Evolutionary conservation across 1,284 basidiomycete species (phyloP).

Genomic region (Pseudozyma tsukubaensis): DNA sequence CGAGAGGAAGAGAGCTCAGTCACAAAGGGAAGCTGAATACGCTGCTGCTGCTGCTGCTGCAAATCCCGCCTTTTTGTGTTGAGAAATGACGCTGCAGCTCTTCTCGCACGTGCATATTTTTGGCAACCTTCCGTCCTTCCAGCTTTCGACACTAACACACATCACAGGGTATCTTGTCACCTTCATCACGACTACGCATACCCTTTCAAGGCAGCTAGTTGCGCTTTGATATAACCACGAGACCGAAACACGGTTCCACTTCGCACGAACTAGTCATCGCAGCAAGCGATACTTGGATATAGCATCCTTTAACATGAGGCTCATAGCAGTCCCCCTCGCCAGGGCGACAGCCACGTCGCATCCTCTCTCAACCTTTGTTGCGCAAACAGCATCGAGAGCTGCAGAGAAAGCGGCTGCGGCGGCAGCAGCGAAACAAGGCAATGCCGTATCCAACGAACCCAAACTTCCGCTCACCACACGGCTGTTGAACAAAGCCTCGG

Average conservation of each 20-base stretch:
- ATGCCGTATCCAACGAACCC: constrained; percentile 12
- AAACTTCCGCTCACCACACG: constrained; percentile 45
- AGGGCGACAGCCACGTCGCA: constrained; percentile 44
- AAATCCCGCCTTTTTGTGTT: too few relatives aligned
- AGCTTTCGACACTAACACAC: not conserved
- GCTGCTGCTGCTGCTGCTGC: too few relatives aligned
- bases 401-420: constrained; percentile 39
- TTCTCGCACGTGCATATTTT: constrained; percentile 18
- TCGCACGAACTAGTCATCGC: not conserved
- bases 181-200: not conserved
- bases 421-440: constrained; percentile 24
- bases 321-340: constrained; percentile 62
- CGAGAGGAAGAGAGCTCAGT: not conserved
- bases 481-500: constrained; percentile 54
- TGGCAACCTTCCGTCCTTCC: constrained; percentile 2
- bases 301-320: constrained; percentile 40
- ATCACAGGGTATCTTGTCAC: not conserved
- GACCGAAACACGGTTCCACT: too few relatives aligned
- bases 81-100: constrained; percentile 20
- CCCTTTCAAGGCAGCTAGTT: not conserved
- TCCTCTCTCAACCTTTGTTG: constrained; percentile 60
- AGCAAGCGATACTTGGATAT: not conserved
- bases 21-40: too few relatives aligned
- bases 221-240: too few relatives aligned
- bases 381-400: constrained; percentile 49